A percentile compares a stretch with the other conserved stretches of the same genome.
Evolutionary conservation across 2,329 filamentous ascomycete genomes (phyloP).

Genomic region (Davidsoniella eucalypti): DNA sequence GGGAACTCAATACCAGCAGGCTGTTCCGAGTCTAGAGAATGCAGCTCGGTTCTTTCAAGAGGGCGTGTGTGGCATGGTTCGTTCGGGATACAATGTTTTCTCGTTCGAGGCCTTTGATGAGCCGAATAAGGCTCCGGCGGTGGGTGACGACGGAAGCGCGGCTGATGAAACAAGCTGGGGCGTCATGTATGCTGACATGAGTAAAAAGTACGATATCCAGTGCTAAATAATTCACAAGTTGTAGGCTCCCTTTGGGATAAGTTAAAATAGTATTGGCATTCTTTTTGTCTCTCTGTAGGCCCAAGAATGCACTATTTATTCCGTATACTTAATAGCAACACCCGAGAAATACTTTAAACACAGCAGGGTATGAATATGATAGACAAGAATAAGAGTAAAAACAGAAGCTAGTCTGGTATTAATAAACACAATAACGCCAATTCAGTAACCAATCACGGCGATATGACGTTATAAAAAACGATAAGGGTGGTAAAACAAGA

Average conservation of each 20-base stretch:
- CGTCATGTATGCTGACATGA: constrained; percentile 43
- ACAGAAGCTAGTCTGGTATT: too few species aligned
- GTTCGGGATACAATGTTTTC: constrained; percentile 52
- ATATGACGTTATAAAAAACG: too few species aligned
- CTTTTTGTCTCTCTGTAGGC: not conserved
- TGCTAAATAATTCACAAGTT: constrained; percentile 13
- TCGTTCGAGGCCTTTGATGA: constrained; percentile 63
- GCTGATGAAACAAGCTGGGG: constrained; percentile 55
- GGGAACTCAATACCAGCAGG: constrained; percentile 43
- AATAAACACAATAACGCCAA: too few species aligned
- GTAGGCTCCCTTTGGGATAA: not conserved
- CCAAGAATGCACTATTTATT: not conserved
- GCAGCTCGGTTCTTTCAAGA: constrained; percentile 43
- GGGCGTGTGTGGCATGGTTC: constrained; percentile 46
- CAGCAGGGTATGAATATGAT: not conserved
- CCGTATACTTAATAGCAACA: too few species aligned
- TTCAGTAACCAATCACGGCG: too few species aligned
- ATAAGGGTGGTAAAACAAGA: too few species aligned
- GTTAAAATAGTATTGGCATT: not conserved
- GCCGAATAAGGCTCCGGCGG: constrained; percentile 48
- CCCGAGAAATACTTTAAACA: too few species aligned
- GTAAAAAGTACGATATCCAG: constrained; percentile 32
- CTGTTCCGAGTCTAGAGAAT: constrained; percentile 41
- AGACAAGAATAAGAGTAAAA: too few species aligned
- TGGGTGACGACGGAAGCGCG: constrained; percentile 44